Evolutionary conservation across 1,284 basidiomycete species (phyloP).

Genomic region (Puccinia hordei): DNA sequence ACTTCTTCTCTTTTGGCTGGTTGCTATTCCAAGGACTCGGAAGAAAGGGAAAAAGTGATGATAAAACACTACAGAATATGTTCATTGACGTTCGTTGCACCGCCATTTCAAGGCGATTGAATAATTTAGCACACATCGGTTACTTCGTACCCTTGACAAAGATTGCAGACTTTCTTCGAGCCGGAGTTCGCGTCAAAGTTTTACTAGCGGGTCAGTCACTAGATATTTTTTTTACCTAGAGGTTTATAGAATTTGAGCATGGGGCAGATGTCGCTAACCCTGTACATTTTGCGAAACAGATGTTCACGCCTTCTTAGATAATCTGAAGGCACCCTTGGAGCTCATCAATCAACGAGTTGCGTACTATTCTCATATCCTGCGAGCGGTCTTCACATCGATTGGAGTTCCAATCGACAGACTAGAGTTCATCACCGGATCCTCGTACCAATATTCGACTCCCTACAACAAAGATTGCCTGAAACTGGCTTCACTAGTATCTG

Average conservation of each 20-base stretch:
- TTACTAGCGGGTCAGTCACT: slow-evolving; percentile 74
- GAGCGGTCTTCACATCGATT: slow-evolving; percentile 79
- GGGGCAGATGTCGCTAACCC: too few species aligned
- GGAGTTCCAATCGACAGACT: slow-evolving; percentile 86
- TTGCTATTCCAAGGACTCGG: slow-evolving; percentile 39
- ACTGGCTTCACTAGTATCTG: slow-evolving; percentile 82
- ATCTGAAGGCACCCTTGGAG: slow-evolving; percentile 94
- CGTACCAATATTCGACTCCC: slow-evolving; percentile 85
- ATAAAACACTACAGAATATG: neutral
- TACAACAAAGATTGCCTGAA: slow-evolving; percentile 96
- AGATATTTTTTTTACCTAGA: neutral
- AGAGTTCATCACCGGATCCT: slow-evolving; percentile 82
- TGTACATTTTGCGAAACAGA: slow-evolving; percentile 63
- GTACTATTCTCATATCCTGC: slow-evolving; percentile 84
- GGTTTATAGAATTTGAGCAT: neutral
- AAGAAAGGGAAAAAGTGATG: slow-evolving; percentile 13
- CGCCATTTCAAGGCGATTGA: slow-evolving; percentile 6
- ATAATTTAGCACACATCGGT: slow-evolving; percentile 80
- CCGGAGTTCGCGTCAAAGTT: slow-evolving; percentile 87
- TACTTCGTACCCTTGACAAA: slow-evolving; percentile 96
- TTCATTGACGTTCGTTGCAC: neutral
- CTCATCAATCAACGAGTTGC: slow-evolving; percentile 83
- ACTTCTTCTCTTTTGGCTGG: neutral
- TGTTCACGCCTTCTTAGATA: slow-evolving; percentile 96
- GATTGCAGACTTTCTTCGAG: slow-evolving; percentile 92